phyloP scores from a whole-genome alignment of 441 rosid species.

The Corymbia citriodora region DNA sequence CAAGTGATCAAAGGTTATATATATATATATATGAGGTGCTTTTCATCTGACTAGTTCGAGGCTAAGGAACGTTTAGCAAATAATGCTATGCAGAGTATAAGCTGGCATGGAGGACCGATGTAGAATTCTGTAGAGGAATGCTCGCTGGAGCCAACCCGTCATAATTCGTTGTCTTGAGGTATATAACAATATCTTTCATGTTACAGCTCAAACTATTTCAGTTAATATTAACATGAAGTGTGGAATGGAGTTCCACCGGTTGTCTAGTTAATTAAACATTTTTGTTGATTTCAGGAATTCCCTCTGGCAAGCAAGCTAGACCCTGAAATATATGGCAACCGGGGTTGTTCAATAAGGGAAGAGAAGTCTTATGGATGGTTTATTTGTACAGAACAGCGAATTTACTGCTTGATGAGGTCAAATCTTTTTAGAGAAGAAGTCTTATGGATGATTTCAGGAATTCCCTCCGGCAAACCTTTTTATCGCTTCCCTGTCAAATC shows the following conservation, averaged over 20 bases:
- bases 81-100: constrained; percentile 27
- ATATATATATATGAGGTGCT: background rate
- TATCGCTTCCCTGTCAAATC: too few relatives aligned
- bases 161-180: constrained; percentile 58
- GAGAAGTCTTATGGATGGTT: background rate
- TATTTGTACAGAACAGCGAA: too few relatives aligned
- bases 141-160: constrained; percentile 64
- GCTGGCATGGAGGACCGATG: constrained; percentile 83
- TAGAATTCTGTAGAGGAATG: constrained; percentile 81
- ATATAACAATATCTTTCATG: background rate
- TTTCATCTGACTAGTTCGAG: background rate
- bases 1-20: constrained; percentile 53
- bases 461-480: too few relatives aligned
- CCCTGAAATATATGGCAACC: constrained; percentile 40
- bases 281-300: constrained; percentile 40
- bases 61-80: constrained; percentile 6
- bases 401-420: too few relatives aligned
- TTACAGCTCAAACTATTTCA: background rate
- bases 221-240: background rate
- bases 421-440: too few relatives aligned
- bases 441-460: too few relatives aligned
- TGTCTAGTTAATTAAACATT: background rate
- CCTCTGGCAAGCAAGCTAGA: constrained; percentile 63
- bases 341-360: constrained; percentile 46
- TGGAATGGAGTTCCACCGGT: background rate